Percentiles rank a stretch among this genome's conserved stretches.
These are phyloP conservation scores for Leptosphaerulina australis DNA, from an alignment of 2,329 filamentous ascomycete species.

Conservation along the genomic window DNA sequence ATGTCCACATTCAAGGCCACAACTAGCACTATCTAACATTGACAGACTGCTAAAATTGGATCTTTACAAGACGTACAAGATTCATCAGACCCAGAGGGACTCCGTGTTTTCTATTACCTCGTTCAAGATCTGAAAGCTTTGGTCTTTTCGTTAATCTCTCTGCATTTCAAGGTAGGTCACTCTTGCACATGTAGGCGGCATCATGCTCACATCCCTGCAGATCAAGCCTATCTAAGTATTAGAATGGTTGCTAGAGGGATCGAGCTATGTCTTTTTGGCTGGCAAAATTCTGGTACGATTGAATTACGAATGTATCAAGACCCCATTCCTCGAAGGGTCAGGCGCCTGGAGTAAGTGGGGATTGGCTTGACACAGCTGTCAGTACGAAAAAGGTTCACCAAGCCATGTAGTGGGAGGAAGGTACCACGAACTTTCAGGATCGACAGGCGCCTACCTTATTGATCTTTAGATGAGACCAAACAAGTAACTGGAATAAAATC, in stretches of 20 bases:
- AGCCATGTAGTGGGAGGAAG: neutral
- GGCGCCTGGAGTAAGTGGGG: constrained; percentile 16
- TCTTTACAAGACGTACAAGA: constrained; percentile 96
- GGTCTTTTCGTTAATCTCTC: constrained; percentile 91
- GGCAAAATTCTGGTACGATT: constrained; percentile 5
- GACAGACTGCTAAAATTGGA: constrained; percentile 94
- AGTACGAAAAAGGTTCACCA: constrained; percentile 1
- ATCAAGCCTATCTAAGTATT: constrained; percentile 71
- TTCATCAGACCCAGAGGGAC: constrained; percentile 91
- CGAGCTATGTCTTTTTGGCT: constrained; percentile 21
- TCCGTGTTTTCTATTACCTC: constrained; percentile 97
- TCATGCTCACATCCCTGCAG: constrained; percentile 42
- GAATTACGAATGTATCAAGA: constrained; percentile 14
- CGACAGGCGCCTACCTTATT: neutral
- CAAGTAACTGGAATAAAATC: neutral
- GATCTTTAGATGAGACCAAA: neutral
- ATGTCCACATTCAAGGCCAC: constrained; percentile 31
- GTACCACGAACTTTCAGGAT: neutral
- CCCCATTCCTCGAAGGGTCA: neutral
- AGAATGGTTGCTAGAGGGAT: neutral
- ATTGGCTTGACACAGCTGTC: neutral
- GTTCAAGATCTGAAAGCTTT: constrained; percentile 96
- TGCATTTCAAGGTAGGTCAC: constrained; percentile 84
- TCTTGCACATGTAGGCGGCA: neutral
- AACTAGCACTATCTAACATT: constrained; percentile 28